Percentiles rank a stretch among this genome's conserved stretches.
These are phyloP conservation scores for Corniculantispora saksenae DNA, from an alignment of 2,329 filamentous ascomycete genomes.

Conservation along the genomic window DNA sequence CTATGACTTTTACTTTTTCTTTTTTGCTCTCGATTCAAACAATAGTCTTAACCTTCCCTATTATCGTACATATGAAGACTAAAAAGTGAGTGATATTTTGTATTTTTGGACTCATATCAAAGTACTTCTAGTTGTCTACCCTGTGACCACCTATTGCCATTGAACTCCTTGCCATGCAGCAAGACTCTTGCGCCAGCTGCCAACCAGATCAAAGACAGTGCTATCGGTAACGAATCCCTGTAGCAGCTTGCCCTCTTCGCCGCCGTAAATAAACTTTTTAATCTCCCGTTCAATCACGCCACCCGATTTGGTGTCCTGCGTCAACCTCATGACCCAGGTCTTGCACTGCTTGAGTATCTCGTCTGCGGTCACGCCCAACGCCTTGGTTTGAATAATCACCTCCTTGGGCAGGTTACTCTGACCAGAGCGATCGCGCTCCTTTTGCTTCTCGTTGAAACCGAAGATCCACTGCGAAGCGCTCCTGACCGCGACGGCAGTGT, in stretches of 20 bases:
- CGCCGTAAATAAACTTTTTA: conserved; percentile 33
- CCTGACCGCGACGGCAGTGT: conserved; percentile 37
- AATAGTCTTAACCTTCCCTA: too few relatives aligned
- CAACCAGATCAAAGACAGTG: conserved; percentile 30
- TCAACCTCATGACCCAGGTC: conserved; percentile 30
- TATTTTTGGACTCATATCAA: too few relatives aligned
- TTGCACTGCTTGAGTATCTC: conserved; percentile 36
- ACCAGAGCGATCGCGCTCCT: conserved; percentile 41
- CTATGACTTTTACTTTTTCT: too few relatives aligned
- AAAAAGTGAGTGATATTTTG: too few relatives aligned
- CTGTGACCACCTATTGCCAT: neutral
- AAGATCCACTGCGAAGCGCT: conserved; percentile 37
- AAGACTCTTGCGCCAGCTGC: conserved; percentile 37
- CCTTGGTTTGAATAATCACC: conserved; percentile 35
- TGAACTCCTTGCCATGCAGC: conserved; percentile 33
- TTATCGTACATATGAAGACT: too few relatives aligned
- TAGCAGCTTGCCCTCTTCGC: conserved; percentile 22
- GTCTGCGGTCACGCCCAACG: conserved; percentile 33
- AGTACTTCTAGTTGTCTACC: neutral
- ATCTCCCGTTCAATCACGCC: conserved; percentile 30
- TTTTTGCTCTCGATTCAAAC: too few relatives aligned
- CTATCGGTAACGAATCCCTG: conserved; percentile 29
- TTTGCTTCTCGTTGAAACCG: conserved; percentile 39
- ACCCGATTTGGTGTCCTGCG: conserved; percentile 30
- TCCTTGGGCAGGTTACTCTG: conserved; percentile 42